These are phyloP conservation scores for Microcera coccophila DNA, from an alignment of 2,329 filamentous ascomycete species.

Conservation along the genomic window DNA sequence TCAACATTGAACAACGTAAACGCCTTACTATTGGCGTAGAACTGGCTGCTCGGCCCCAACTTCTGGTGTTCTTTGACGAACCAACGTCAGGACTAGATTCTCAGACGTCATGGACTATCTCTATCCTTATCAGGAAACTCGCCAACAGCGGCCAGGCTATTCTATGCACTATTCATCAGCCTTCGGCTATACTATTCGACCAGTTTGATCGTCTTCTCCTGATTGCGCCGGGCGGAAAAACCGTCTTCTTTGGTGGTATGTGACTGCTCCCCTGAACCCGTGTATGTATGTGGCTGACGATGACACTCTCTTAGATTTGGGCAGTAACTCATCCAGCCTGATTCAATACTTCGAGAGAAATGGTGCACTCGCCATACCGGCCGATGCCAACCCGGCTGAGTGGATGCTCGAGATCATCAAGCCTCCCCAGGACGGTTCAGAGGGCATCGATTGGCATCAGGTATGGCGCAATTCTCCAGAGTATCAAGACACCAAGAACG, in stretches of 20 bases:
- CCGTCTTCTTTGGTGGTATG: constrained; percentile 50
- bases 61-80: constrained; percentile 48
- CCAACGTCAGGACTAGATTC: constrained; percentile 49
- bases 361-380: constrained; percentile 49
- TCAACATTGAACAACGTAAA: constrained; percentile 45
- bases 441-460: constrained; percentile 44
- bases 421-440: constrained; percentile 42
- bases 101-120: constrained; percentile 63
- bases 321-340: constrained; percentile 44
- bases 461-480: constrained; percentile 34
- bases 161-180: constrained; percentile 48
- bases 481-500: not conserved
- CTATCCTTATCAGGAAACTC: constrained; percentile 62
- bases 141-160: constrained; percentile 45
- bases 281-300: too few species aligned
- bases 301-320: constrained; percentile 32
- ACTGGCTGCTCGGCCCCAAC: constrained; percentile 34
- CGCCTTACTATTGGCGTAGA: constrained; percentile 43
- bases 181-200: constrained; percentile 39
- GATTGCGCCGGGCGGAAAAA: constrained; percentile 50
- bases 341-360: constrained; percentile 57
- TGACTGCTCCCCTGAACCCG: too few species aligned
- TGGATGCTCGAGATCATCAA: constrained; percentile 52
- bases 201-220: constrained; percentile 55
- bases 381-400: constrained; percentile 60